Evolutionary conservation across 2,329 filamentous ascomycete genomes (phyloP), one percentile per base, ranked within the genome.

Genomic region (Fusarium foetens): DNA sequence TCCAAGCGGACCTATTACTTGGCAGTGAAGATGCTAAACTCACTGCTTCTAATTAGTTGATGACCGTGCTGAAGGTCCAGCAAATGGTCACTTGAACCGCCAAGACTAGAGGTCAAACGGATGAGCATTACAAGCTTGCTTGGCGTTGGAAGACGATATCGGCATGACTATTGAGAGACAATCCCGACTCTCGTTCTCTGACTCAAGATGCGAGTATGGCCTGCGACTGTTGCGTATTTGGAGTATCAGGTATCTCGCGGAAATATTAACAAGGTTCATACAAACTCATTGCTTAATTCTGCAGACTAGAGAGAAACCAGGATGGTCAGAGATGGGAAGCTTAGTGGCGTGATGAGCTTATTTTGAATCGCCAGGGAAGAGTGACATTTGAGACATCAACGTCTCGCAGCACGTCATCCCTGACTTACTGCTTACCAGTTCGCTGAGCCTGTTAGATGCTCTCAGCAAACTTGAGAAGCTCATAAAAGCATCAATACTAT

Each of bases 201-300:
- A 27, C 10, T 27, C 13, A 16, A 13, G 6, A 51, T 51, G 31
- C 17, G 5, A 10, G 17, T 8, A 35, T 16, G n/a, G 4, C 8
- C 1, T 38, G 33, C 10, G 1, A 12, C 6, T 1, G 49, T 39
- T 21, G 9, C 3, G 6, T 9, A 12, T 17, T 9, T 38, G 10
- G 7, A 27, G 49, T 3, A 17, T n/a, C 31, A 4, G 5, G 23
- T 39, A 21, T 39, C 21, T 41, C 12, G 13, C 6, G 38, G 21
- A n/a, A 6, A 41, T 19, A 41, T 41, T n/a, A 5, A n/a, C 21
- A 41, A 41, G 38, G 38, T 9, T 35, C 17, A 51, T 19, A 19
- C n/a, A 35, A 23, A 10, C 29, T 25, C 23, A 19, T 19, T 19
- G 2, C 31, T 51, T 51, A 51, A 19, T 51, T 35, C n/a, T 25